A percentile compares a stretch with the other conserved stretches of the same genome.
Evolutionary conservation across 139 green algal species (phyloP).

Genomic region (Chlamydomonas incerta): DNA sequence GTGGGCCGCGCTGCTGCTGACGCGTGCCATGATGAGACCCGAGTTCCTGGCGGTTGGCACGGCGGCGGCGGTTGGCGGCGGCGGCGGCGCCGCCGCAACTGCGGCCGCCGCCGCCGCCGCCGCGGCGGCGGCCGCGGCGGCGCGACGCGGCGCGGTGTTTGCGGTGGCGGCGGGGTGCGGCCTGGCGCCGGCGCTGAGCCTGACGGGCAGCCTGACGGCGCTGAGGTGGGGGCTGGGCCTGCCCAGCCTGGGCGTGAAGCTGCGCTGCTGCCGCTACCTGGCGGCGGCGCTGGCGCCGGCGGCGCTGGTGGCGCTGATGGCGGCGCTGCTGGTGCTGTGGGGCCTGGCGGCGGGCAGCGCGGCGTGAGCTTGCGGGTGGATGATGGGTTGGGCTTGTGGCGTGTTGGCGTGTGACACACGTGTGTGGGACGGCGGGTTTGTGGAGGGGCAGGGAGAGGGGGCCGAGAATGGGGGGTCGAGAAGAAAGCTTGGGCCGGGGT

Average conservation of each 20-base stretch:
- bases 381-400: no score
- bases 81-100: neutral
- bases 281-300: slow-evolving; percentile 24
- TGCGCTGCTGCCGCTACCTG: slow-evolving; percentile 25
- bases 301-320: neutral
- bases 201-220: slow-evolving; percentile 19
- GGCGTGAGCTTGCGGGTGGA: neutral
- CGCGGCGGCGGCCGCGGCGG: neutral
- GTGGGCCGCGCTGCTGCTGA: neutral
- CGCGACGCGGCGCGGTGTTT: neutral
- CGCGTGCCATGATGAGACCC: slow-evolving; percentile 3
- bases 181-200: slow-evolving; percentile 14
- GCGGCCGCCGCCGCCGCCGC: neutral
- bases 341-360: neutral
- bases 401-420: no score
- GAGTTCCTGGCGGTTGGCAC: neutral
- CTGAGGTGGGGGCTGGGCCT: slow-evolving; percentile 34
- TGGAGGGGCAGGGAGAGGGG: no score
- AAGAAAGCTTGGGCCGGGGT: no score
- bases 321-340: slow-evolving; percentile 35
- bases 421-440: no score
- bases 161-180: neutral
- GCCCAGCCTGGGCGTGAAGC: neutral
- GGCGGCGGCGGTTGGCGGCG: neutral
- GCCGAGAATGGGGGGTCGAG: no score